A percentile compares a stretch with the other conserved stretches of the same genome.
phyloP scores from a whole-genome alignment of 2,329 filamentous ascomycete genomes.

The Coniella lustricola region DNA sequence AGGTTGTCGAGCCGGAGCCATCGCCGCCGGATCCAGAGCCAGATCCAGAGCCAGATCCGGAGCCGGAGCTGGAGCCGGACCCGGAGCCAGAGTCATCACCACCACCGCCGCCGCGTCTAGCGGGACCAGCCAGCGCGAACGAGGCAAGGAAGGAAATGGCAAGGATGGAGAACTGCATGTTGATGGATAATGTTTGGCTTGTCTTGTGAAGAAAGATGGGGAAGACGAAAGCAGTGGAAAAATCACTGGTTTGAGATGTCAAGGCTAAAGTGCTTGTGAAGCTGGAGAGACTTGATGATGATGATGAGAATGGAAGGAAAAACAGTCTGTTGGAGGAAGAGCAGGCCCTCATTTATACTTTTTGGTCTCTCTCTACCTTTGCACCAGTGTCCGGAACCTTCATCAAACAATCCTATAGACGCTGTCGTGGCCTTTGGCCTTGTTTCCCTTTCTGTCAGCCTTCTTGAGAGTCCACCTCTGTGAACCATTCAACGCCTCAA shows the following conservation, averaged over 20 bases:
- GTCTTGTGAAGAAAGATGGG: no score
- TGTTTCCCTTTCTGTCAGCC: not conserved
- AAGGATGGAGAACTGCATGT: conserved; percentile 9
- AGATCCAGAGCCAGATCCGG: not conserved
- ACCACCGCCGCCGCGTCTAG: not conserved
- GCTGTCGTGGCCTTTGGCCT: not conserved
- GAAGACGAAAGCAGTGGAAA: not conserved
- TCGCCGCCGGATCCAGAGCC: not conserved
- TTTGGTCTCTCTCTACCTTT: not conserved
- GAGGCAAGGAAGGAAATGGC: conserved; percentile 11
- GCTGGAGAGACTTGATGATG: not conserved
- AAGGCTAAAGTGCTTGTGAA: not conserved
- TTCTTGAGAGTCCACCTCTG: not conserved
- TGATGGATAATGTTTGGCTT: not conserved
- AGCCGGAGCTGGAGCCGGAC: not conserved
- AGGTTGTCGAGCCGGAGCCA: not conserved
- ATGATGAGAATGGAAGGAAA: not conserved
- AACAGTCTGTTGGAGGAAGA: not conserved
- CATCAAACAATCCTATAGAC: no score
- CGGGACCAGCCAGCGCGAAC: conserved; percentile 8
- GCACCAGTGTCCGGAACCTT: not conserved
- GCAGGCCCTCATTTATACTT: conserved; percentile 7
- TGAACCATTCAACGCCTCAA: no score
- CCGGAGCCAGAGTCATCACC: no score
- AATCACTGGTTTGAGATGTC: not conserved